Base-by-base conservation (phyloP, 208 protist genomes). In the Trypanosoma scelopori region DNA sequence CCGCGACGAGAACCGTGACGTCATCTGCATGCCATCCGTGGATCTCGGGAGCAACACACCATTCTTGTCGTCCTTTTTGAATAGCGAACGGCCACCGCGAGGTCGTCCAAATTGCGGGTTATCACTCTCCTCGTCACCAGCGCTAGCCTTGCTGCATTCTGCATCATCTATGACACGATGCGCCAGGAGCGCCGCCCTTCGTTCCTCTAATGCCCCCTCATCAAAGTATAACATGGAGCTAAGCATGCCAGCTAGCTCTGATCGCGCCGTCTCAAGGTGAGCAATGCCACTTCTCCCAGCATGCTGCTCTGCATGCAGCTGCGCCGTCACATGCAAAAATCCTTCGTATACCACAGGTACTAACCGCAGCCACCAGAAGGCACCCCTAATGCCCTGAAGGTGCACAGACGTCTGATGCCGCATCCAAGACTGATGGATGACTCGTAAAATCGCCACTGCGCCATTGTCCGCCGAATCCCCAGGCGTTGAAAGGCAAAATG, bases 331-430 rank as follows among this genome's bases (percentile, higher is more conserved):
- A 27, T 58, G 58, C 11, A 63, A 48, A 22, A 70, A 43, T 3
- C 25, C 37, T 27, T 79, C 65, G 28, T 75, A 15, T 16, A 79
- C 4, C 3, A 65, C 32, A n/a, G 74, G 74, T 12, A 79, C 53
- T 9, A 72, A 46, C 41, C 65, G 67, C 39, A 79, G 48, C 74
- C 74, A 79, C 74, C 74, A 79, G 37, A 79, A 64, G 16, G 68
- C 74, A 22, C 56, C 42, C n/a, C 27, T 23, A 16, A 69, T 43
- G 41, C 84, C 81, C 27, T 77, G 71, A 22, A 74, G 45, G 4
- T 76, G 72, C 51, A 87, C 41, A 1, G 58, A 20, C 9, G 45
- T 37, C 27, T 82, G 56, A 12, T 74, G 39, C 1, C 20, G 55
- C 16, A 55, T 16, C 81, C 81, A 91, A 52, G 57, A 75, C 13